Conservation (phyloP, 352 stramenopile species). For the Phytophthora pistaciae region DNA sequence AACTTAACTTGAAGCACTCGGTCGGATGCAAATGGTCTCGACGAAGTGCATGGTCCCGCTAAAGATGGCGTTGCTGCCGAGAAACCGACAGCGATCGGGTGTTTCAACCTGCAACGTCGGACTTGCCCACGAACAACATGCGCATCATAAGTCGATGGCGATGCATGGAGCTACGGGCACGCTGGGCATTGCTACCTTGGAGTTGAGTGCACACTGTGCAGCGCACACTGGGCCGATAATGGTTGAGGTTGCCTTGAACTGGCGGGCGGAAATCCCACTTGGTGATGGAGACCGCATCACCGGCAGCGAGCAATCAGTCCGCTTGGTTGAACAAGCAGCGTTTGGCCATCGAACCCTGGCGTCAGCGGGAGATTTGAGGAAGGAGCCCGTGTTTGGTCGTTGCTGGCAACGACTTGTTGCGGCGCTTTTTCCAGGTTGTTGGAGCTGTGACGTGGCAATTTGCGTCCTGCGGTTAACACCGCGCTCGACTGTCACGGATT, state of each 20-base stretch:
- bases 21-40: not conserved
- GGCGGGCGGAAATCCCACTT: constrained; percentile 9
- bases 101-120: constrained; percentile 3
- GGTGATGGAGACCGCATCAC: constrained; percentile 18
- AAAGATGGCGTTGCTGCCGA: constrained; percentile 7
- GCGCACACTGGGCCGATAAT: not conserved
- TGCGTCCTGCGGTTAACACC: constrained; percentile 19
- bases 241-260: constrained; percentile 14
- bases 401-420: not conserved
- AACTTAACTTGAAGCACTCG: not conserved
- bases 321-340: constrained; percentile 15
- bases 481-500: constrained; percentile 18
- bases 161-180: too few species aligned
- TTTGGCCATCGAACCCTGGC: not conserved
- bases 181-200: too few species aligned
- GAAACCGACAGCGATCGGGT: constrained; percentile 23
- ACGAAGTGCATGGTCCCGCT: not conserved
- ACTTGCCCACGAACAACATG: not conserved
- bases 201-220: too few species aligned
- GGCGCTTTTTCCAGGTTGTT: not conserved
- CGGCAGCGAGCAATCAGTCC: constrained; percentile 15
- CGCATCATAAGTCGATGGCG: too few species aligned
- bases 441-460: constrained; percentile 29
- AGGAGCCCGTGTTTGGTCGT: not conserved
- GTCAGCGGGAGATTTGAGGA: constrained; percentile 19